These are phyloP conservation scores for Fusarium sp. DNA, from an alignment of 2,329 filamentous ascomycete species.

Conservation along the genomic window DNA sequence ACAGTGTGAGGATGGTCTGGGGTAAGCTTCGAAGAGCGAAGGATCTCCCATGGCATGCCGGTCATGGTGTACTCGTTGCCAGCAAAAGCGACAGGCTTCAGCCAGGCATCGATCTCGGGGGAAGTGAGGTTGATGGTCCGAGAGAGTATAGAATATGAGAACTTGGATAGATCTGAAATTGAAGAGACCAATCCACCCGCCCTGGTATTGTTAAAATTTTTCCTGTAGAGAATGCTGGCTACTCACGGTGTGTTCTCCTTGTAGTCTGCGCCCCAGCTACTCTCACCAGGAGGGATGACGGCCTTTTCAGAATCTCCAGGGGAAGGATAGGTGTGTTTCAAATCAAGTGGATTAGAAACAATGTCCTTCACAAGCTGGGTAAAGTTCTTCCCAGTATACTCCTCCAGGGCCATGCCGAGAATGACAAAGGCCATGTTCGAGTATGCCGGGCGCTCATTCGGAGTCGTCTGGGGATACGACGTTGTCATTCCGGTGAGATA, in stretches of 20 bases:
- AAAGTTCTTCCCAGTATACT: slow-evolving; percentile 46
- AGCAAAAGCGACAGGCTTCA: slow-evolving; percentile 50
- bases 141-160: slow-evolving; percentile 47
- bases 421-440: slow-evolving; percentile 56
- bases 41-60: slow-evolving; percentile 54
- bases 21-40: slow-evolving; percentile 42
- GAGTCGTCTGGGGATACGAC: slow-evolving; percentile 46
- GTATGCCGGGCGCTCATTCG: slow-evolving; percentile 52
- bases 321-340: slow-evolving; percentile 39
- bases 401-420: slow-evolving; percentile 50
- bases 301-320: slow-evolving; percentile 47
- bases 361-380: slow-evolving; percentile 39
- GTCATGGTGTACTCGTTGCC: slow-evolving; percentile 47
- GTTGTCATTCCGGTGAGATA: slow-evolving; percentile 47
- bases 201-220: slow-evolving; percentile 35
- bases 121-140: slow-evolving; percentile 41
- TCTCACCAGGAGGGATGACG: slow-evolving; percentile 49
- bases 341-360: slow-evolving; percentile 24
- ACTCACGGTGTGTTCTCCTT: slow-evolving; percentile 49
- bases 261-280: slow-evolving; percentile 51
- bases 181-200: slow-evolving; percentile 52
- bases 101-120: slow-evolving; percentile 47
- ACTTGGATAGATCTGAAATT: slow-evolving; percentile 46
- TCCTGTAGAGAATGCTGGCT: too few species aligned
- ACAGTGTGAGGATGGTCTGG: slow-evolving; percentile 47